These are phyloP conservation scores for Hygrophorus pudorinus DNA, from an alignment of 768 basidiomycete species.

Conservation along the genomic window DNA sequence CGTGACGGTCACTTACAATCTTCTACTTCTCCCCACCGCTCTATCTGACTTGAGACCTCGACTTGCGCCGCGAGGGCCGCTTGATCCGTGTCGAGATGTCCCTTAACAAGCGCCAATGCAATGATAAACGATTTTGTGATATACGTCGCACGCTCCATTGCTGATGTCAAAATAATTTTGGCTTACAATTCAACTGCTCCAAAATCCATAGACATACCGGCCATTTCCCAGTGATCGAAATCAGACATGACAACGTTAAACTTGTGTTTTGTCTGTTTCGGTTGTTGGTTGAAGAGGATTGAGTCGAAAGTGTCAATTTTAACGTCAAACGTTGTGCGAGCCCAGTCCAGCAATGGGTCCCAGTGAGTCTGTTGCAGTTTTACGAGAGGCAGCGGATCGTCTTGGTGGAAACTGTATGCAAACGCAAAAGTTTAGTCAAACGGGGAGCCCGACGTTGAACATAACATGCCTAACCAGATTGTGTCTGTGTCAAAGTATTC, in stretches of 20 bases:
- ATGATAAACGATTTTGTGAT: slow-evolving; percentile 88
- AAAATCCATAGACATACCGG: slow-evolving; percentile 44
- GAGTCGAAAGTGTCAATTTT: slow-evolving; percentile 64
- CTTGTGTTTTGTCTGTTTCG: slow-evolving; percentile 53
- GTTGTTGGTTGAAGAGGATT: slow-evolving; percentile 60
- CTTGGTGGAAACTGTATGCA: slow-evolving; percentile 64
- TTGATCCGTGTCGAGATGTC: slow-evolving; percentile 68
- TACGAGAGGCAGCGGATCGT: slow-evolving; percentile 66
- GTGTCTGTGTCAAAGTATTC: slow-evolving; percentile 94
- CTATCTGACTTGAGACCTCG: slow-evolving; percentile 92
- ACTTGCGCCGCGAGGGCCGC: slow-evolving; percentile 81
- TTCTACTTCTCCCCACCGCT: slow-evolving; percentile 99
- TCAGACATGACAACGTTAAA: slow-evolving; percentile 45
- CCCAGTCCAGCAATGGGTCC: slow-evolving; percentile 83
- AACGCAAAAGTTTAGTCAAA: not conserved
- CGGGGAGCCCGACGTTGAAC: not conserved
- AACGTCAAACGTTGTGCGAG: slow-evolving; percentile 51
- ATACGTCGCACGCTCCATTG: slow-evolving; percentile 86
- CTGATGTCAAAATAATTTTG: slow-evolving; percentile 28
- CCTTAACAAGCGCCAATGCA: slow-evolving; percentile 72
- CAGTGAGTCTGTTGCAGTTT: slow-evolving; percentile 75
- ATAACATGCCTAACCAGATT: slow-evolving; percentile 49
- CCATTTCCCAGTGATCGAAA: slow-evolving; percentile 81
- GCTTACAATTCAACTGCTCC: not conserved
- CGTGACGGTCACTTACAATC: slow-evolving; percentile 64